Evolutionary conservation across 2,329 filamentous ascomycete genomes (phyloP), one percentile per base, ranked within the genome.

Genomic region (Arthrobotrys conoides): DNA sequence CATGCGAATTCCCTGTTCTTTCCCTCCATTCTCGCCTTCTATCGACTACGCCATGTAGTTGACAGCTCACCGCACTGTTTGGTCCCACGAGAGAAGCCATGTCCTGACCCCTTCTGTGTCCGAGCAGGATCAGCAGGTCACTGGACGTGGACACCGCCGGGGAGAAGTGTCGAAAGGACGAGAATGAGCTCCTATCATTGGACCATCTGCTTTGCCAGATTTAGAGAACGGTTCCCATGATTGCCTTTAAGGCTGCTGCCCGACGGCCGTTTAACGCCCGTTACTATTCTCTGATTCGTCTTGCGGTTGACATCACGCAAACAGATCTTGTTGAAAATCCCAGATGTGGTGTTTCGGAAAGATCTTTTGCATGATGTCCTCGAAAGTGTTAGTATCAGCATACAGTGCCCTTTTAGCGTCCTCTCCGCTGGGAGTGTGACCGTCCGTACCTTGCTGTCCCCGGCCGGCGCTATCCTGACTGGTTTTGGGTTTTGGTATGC

Each of bases 111-210:
- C 36, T 36, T 46, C 48, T 46, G 48, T 44, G 48, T 55, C 49
- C 48, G 20, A 53, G 48, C 44, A 63, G 53, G 55, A 76, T 76
- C 71, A 76, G 65, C 65, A 64, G 71, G 65, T 76, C 71, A 76
- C 71, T 70, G 57, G 71, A 66, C 64, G 46, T 65, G 57, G 27
- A 30, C 53, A 44, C 36, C 41, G 41, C 18, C 38, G 44, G 68
- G 27, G n/a, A 41, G 53, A 59, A 55, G 55, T 44, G 24, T 48
- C 68, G 41, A 61, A 44, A 14, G 20, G 24, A 61, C 6, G 12
- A 61, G 57, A 44, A 22, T 55, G 55, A 70, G 66, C 38, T 48
- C 38, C n/a, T 44, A 41, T 49, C 20, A 61, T 61, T 61, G 57
- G 57, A 33, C 57, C 57, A 61, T 53, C 20, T 65, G 14, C 20